Base-by-base conservation (phyloP, 495 filamentous ascomycete genomes). In the Aspergillus bertholletiae region DNA sequence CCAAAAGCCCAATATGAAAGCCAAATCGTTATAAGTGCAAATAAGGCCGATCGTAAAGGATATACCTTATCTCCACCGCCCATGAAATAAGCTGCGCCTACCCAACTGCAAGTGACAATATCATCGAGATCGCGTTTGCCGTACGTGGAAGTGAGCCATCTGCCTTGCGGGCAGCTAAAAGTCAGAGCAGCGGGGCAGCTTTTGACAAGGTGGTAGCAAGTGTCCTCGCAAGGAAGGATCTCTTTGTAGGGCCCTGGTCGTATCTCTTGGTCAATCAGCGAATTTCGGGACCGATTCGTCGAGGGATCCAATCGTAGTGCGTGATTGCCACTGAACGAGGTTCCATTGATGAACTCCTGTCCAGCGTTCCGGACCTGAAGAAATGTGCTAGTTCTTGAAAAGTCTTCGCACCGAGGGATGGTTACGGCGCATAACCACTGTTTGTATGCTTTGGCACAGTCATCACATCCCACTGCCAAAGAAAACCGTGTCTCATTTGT, bases 191-290 rank as follows among this genome's bases (percentile, higher is more conserved):
- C 77, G 3, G 95, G 92, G 75, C 94, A 99, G 62, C 78, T 88
- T 69, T 84, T 83, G 18, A 95, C 88, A 2, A 97, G 74, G 18
- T 83, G 79, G 65, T 91, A 90, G 71, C 94, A 99, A 37, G 96
- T 70, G 57, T 92, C 83, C 48, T 85, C 76, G 63, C 92, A 96
- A 0, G 94, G 94, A 30, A 96, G 74, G 24, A 97, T 62, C 72
- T 99, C 94, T 65, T 92, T 96, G 69, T 97, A 97, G 0, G 94
- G 93, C 0, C 95, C 94, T 0, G 94, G 94, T 46, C 77, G 61
- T 58, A 97, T 82, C 0, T 68, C 39, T 2, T 67, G 46, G 63
- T 97, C 92, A 58, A 97, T 96, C 30, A 78, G 59, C 4, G 78
- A 58, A 57, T 88, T 95, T 5, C 92, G 79, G 17, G 86, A 88